phyloP scores from a whole-genome alignment of 2,329 filamentous ascomycete genomes.

The Penicillium sp. region DNA sequence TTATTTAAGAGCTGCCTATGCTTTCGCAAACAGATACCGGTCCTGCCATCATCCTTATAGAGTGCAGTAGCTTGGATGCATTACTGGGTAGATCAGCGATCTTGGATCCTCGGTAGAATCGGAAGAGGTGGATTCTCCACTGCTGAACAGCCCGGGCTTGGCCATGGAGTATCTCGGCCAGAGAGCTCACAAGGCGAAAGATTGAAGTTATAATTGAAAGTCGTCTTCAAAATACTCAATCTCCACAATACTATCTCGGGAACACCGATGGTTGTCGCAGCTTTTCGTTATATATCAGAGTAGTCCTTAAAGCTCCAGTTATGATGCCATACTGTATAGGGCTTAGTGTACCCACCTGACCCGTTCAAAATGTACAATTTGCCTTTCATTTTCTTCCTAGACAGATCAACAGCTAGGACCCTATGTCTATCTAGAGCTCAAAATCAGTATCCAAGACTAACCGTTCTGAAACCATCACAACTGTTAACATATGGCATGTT shows the following conservation, averaged over 20 bases:
- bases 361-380: neutral
- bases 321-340: neutral
- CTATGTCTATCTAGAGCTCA: neutral
- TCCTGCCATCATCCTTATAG: neutral
- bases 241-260: neutral
- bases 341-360: neutral
- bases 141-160: neutral
- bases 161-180: neutral
- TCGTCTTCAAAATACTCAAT: neutral
- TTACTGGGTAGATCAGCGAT: neutral
- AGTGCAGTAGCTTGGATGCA: neutral
- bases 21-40: neutral
- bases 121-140: constrained; percentile 1
- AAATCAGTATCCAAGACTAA: neutral
- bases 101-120: neutral
- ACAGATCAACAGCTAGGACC: neutral
- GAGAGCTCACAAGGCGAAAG: too few relatives aligned
- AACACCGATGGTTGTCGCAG: neutral
- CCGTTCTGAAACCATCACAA: neutral
- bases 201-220: too few relatives aligned
- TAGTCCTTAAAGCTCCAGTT: neutral
- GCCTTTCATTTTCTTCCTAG: neutral
- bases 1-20: neutral
- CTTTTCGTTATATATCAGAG: neutral
- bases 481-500: too few relatives aligned